Base-by-base conservation (phyloP, 805 yeast species). In the Schwanniomyces pseudopolymorphus region DNA sequence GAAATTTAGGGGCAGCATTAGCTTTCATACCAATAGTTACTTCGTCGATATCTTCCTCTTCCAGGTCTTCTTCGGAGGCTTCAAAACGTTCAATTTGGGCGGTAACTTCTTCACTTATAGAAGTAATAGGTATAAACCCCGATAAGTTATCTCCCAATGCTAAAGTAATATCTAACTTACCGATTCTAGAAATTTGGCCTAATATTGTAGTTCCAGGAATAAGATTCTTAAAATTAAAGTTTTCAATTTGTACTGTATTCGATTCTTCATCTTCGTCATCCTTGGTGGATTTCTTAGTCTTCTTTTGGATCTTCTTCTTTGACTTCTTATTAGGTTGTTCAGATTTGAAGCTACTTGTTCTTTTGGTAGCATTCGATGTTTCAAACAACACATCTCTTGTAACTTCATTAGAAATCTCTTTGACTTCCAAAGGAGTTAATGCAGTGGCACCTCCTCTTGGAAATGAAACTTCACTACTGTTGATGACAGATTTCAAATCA, bases 391-490 rank as follows among this genome's bases (percentile, higher is more conserved):
- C 94, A 69, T 94, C 99, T 52, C 80, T 81, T 19, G 91, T 84
- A 41, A 92, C 99, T 66, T 92, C 96, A 62, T 89, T 90, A 35
- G 96, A 85, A 43, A 92, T 92, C 61, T 89, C 94, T 64, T 89
- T 90, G 54, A 89, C 83, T 68, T 94, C 99, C 54, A 94, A 71
- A 5, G 98, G 90, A 3, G 96, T 81, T 59, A 94, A 77, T 21
- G 83, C 88, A 22, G 92, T 80, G 10, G 85, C 82, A 42, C 99
- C 99, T 57, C 99, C 99, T 81, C 99, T 87, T 42, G 99, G 99
- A 63, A 94, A 94, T 10, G 86, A 75, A 36, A 76, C 70, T 47
- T 84, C 88, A 48, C 65, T 70, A 55, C 69, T 70, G 45, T 66
- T 64, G 43, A 71, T 58, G 37, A 62, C 60, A 35, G 71, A 62